A percentile compares a stretch with the other conserved stretches of the same genome.
These are phyloP conservation scores for Metschnikowia aberdeeniae DNA, from an alignment of 805 yeast species.

Conservation along the genomic window DNA sequence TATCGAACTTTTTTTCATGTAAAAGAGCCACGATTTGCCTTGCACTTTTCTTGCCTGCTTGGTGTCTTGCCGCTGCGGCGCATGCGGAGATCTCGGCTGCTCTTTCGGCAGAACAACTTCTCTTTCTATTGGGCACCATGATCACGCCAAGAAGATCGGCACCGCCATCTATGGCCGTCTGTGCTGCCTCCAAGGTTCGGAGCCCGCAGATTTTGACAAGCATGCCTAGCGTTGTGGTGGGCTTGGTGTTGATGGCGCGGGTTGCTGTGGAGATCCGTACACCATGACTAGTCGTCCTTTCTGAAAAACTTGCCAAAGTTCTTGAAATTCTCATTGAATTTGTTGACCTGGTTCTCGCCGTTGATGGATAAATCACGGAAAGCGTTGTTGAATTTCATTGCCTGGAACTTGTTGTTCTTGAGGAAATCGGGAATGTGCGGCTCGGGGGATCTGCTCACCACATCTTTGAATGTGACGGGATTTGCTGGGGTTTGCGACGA, in stretches of 20 bases:
- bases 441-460: slow-evolving; percentile 24
- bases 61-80: slow-evolving; percentile 23
- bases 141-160: slow-evolving; percentile 83
- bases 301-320: slow-evolving; percentile 54
- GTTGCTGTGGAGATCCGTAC: background rate
- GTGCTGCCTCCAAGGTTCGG: slow-evolving; percentile 62
- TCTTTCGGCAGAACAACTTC: slow-evolving; percentile 52
- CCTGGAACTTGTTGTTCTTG: slow-evolving; percentile 33
- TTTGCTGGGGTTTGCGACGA: slow-evolving; percentile 15
- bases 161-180: slow-evolving; percentile 62
- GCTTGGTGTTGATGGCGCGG: background rate
- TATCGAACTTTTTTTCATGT: slow-evolving; percentile 10
- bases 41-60: slow-evolving; percentile 15
- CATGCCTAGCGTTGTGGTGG: slow-evolving; percentile 12
- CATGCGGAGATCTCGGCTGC: slow-evolving; percentile 27
- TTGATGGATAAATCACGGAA: slow-evolving; percentile 43
- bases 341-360: slow-evolving; percentile 60
- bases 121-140: slow-evolving; percentile 73
- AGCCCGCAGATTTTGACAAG: slow-evolving; percentile 88
- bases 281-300: slow-evolving; percentile 22
- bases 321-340: slow-evolving; percentile 61
- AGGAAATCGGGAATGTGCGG: slow-evolving; percentile 19
- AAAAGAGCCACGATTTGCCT: slow-evolving; percentile 17
- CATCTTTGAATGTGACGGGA: slow-evolving; percentile 9
- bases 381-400: slow-evolving; percentile 38